Percentiles rank a stretch among this genome's conserved stretches.
phyloP scores from a whole-genome alignment of 208 protist species.

The Leishmania guyanensis region DNA sequence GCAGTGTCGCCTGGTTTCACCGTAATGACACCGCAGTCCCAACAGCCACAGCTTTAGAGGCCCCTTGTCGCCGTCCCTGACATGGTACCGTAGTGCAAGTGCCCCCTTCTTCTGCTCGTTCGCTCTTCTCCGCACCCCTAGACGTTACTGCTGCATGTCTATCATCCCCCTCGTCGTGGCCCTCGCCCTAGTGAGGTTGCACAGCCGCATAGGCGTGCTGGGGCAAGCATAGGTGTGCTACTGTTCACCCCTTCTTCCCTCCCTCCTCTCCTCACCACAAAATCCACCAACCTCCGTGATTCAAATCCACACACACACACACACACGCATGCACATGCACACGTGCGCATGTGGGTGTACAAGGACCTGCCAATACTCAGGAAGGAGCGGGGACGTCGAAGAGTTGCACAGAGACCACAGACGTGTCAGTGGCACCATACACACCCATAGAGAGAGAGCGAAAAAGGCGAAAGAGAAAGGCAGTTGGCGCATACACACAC shows the following conservation, averaged over 20 bases:
- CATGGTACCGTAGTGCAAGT: background rate
- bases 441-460: slow-evolving; percentile 25
- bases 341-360: background rate
- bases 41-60: background rate
- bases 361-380: background rate
- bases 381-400: background rate
- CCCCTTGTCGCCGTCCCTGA: background rate
- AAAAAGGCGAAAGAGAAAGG: background rate
- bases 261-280: background rate
- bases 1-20: background rate
- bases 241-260: background rate
- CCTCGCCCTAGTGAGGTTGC: background rate
- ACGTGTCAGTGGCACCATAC: slow-evolving; percentile 8
- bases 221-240: too few relatives aligned
- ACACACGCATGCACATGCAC: background rate
- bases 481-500: background rate
- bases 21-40: background rate
- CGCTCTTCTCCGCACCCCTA: background rate
- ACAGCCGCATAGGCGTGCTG: too few relatives aligned
- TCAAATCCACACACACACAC: too few relatives aligned
- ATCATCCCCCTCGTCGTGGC: background rate
- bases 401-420: background rate
- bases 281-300: background rate
- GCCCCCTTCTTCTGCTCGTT: too few relatives aligned
- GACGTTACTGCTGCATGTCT: too few relatives aligned